Conservation (phyloP, 768 basidiomycete genomes). For the Grammothele lineata region DNA sequence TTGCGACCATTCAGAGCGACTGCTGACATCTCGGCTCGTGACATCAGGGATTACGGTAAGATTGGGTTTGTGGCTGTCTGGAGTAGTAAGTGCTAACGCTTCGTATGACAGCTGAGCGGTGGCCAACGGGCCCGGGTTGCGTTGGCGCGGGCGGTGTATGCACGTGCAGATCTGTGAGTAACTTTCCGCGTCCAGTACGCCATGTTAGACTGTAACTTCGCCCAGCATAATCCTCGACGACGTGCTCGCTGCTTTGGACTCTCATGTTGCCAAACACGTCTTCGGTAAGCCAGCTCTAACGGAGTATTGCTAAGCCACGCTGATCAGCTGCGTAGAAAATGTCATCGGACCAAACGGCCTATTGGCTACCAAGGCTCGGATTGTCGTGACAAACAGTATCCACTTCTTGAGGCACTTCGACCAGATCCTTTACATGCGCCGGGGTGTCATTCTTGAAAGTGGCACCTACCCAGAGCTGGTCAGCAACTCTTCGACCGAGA, state of each 20-base stretch:
- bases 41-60: constrained; percentile 46
- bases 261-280: constrained; percentile 84
- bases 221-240: constrained; percentile 79
- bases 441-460: constrained; percentile 76
- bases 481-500: constrained; percentile 55
- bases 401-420: constrained; percentile 81
- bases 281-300: constrained; percentile 72
- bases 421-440: constrained; percentile 67
- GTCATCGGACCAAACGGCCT: constrained; percentile 85
- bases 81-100: background rate
- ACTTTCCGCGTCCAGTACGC: background rate
- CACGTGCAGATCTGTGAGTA: constrained; percentile 80
- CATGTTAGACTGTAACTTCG: background rate
- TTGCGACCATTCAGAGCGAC: too few relatives aligned
- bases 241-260: constrained; percentile 80
- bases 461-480: constrained; percentile 63
- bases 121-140: constrained; percentile 83
- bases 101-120: constrained; percentile 55
- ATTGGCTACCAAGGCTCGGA: constrained; percentile 76
- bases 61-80: constrained; percentile 1
- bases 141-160: constrained; percentile 86
- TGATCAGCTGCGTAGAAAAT: constrained; percentile 63
- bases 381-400: constrained; percentile 85
- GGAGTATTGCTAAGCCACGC: too few relatives aligned
- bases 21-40: too few relatives aligned